These are phyloP conservation scores for Cryptococcus floricola DNA, from an alignment of 1,284 basidiomycete species.

Conservation along the genomic window DNA sequence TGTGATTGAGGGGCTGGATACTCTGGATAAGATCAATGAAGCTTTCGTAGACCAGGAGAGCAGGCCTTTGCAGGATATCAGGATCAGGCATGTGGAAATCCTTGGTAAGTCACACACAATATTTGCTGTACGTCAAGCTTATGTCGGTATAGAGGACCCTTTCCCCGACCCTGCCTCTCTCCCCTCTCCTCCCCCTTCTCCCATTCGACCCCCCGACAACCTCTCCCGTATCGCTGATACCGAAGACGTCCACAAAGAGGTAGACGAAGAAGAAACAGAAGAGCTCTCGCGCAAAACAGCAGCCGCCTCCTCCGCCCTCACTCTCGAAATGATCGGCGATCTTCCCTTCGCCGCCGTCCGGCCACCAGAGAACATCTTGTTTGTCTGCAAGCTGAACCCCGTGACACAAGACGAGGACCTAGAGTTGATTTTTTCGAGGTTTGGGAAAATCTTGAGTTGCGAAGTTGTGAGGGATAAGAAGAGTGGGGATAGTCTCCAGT, in stretches of 20 bases:
- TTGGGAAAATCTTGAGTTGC: conserved; percentile 92
- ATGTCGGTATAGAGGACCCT: conserved; percentile 69
- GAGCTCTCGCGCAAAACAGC: conserved; percentile 72
- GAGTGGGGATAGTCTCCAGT: conserved; percentile 93
- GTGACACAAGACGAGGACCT: conserved; percentile 94
- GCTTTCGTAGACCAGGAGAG: conserved; percentile 83
- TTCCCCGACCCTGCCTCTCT: conserved; percentile 81
- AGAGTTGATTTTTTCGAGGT: conserved; percentile 94
- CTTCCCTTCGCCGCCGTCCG: conserved; percentile 96
- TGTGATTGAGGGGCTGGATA: conserved; percentile 90
- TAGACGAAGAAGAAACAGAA: conserved; percentile 76
- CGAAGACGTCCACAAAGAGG: conserved; percentile 64
- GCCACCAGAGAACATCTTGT: conserved; percentile 96
- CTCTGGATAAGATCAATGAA: conserved; percentile 88
- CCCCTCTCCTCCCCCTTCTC: conserved; percentile 67
- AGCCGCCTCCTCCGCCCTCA: conserved; percentile 86
- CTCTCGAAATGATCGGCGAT: conserved; percentile 98
- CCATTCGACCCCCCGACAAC: conserved; percentile 73
- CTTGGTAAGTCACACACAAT: conserved; percentile 60
- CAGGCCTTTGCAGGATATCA: conserved; percentile 84
- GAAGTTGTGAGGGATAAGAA: conserved; percentile 95
- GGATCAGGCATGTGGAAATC: conserved; percentile 87
- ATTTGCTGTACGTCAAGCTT: not conserved
- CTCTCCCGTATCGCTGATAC: conserved; percentile 74
- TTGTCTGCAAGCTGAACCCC: conserved; percentile 97